Conservation (phyloP, 495 filamentous ascomycete species). For the Thozetella sp. region DNA sequence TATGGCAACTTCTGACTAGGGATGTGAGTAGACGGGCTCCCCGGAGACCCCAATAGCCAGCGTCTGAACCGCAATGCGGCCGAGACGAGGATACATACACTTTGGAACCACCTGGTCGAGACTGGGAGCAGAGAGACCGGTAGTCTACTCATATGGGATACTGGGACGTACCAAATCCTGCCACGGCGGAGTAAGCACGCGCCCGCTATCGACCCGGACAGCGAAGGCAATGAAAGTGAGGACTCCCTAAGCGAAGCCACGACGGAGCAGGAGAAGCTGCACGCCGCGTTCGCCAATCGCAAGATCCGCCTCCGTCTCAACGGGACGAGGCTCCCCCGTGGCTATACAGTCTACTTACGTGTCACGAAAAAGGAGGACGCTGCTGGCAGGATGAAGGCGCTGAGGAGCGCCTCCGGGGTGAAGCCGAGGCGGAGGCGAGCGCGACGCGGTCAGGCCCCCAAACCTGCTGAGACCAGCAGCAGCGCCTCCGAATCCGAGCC, state of each 20-base stretch:
- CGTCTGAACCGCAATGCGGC: conserved; percentile 63
- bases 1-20: too few relatives aligned
- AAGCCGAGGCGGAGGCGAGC: background rate
- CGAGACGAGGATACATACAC: conserved; percentile 66
- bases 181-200: conserved; percentile 32
- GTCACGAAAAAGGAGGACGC: conserved; percentile 37
- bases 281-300: conserved; percentile 54
- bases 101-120: conserved; percentile 73
- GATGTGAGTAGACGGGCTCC: conserved; percentile 69
- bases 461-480: background rate
- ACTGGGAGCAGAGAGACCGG: conserved; percentile 60
- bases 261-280: conserved; percentile 57
- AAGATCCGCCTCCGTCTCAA: conserved; percentile 64
- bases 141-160: conserved; percentile 72
- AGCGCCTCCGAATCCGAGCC: conserved; percentile 11
- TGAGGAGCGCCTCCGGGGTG: background rate
- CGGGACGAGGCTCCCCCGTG: conserved; percentile 55
- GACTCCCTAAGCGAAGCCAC: background rate
- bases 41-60: conserved; percentile 62
- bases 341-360: conserved; percentile 61
- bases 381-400: background rate
- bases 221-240: conserved; percentile 42
- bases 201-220: conserved; percentile 16
- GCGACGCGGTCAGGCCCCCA: background rate
- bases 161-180: conserved; percentile 64